Evolutionary conservation across 768 basidiomycete genomes (phyloP).

Genomic region (Lactifluus pinguis): DNA sequence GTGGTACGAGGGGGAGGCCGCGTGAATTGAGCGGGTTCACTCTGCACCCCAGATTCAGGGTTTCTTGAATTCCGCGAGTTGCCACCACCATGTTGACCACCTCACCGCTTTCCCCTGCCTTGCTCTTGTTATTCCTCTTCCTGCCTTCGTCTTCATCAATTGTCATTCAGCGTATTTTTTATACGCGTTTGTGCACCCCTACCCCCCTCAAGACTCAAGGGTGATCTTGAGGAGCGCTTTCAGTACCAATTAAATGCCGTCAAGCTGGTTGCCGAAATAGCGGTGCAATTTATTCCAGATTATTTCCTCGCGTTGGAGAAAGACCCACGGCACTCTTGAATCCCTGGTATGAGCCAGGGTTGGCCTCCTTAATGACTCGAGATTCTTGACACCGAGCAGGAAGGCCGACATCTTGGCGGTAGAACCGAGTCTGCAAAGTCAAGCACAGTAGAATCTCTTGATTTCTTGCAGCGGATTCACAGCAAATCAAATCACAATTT

Average conservation of each 20-base stretch:
- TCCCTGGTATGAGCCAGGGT: neutral
- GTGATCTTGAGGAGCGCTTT: constrained; percentile 1
- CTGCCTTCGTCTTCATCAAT: neutral
- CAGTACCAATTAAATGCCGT: neutral
- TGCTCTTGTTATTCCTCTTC: neutral
- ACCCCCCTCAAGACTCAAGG: neutral
- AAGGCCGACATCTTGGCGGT: constrained; percentile 1
- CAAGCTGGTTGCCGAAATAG: neutral
- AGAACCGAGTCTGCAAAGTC: constrained; percentile 12
- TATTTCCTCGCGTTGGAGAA: constrained; percentile 5
- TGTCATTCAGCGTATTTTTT: neutral
- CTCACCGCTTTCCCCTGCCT: neutral
- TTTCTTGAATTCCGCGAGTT: neutral
- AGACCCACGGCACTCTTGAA: neutral
- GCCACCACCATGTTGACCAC: neutral
- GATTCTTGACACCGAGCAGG: constrained; percentile 1
- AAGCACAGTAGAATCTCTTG: constrained; percentile 6
- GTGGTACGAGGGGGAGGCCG: too few relatives aligned
- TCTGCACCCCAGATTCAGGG: too few relatives aligned
- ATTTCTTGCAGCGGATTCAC: constrained; percentile 6
- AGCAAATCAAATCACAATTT: constrained; percentile 7
- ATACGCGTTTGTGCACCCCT: neutral
- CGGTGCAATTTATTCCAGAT: constrained; percentile 7
- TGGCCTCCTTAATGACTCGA: constrained; percentile 2
- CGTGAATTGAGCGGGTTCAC: too few relatives aligned